Evolutionary conservation across 1,284 basidiomycete genomes (phyloP).

Genomic region (Cystobasidium slooffiae): DNA sequence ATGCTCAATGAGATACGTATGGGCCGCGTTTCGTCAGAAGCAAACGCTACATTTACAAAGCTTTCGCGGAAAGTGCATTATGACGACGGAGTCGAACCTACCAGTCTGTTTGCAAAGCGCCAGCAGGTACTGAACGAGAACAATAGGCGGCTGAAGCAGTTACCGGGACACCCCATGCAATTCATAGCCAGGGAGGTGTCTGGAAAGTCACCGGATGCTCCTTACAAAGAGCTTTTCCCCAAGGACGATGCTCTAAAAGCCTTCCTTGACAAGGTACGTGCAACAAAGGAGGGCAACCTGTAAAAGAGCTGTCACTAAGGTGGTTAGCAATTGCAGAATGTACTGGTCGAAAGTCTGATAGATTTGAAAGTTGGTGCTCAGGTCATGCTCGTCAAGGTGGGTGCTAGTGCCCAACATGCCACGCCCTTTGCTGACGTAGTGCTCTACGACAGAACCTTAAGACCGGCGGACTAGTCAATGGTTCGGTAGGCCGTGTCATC

Average conservation of each 20-base stretch:
- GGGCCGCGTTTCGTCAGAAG: conserved; percentile 67
- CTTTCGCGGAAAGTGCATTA: conserved; percentile 67
- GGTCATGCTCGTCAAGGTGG: conserved; percentile 76
- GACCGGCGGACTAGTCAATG: conserved; percentile 74
- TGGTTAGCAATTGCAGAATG: conserved; percentile 46
- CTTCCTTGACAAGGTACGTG: conserved; percentile 33
- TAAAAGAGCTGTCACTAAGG: neutral
- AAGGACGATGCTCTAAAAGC: neutral
- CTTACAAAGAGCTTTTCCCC: conserved; percentile 47
- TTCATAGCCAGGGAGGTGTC: conserved; percentile 50
- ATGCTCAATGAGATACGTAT: conserved; percentile 91
- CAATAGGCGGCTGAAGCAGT: conserved; percentile 63
- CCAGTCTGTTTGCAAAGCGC: conserved; percentile 83
- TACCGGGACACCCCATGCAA: conserved; percentile 36
- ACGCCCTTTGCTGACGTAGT: neutral
- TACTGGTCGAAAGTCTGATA: conserved; percentile 60
- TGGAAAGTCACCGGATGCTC: neutral
- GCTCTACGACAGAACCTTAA: conserved; percentile 10
- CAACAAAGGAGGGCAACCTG: neutral
- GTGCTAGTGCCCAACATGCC: conserved; percentile 49
- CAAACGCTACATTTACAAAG: conserved; percentile 66
- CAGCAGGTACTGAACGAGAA: conserved; percentile 81
- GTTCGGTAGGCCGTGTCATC: conserved; percentile 75
- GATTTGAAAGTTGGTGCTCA: conserved; percentile 69
- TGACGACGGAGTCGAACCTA: conserved; percentile 74